phyloP scores from a whole-genome alignment of 148 eudicot genomes.

The Cornus suecica region DNA sequence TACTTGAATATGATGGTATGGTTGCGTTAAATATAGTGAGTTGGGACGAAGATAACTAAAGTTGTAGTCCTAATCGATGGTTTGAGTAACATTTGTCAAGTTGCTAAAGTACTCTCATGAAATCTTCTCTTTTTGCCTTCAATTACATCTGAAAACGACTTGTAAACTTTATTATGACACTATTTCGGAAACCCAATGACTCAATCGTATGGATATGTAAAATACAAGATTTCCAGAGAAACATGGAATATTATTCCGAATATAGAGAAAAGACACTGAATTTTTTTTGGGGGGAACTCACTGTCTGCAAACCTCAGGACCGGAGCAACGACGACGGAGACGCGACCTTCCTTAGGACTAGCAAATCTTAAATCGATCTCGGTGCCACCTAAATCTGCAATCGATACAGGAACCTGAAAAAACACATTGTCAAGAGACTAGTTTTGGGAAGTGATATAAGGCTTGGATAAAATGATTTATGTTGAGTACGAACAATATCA shows the following conservation, averaged over 20 bases:
- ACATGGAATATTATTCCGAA: not conserved
- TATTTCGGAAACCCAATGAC: too few species aligned
- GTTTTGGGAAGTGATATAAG: not conserved
- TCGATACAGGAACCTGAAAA: slow-evolving; percentile 84
- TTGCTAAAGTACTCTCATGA: too few species aligned
- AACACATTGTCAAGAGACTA: slow-evolving; percentile 7
- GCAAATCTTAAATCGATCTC: slow-evolving; percentile 92
- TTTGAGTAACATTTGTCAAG: not conserved
- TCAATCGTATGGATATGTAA: too few species aligned
- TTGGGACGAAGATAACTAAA: too few species aligned
- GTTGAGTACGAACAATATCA: not conserved
- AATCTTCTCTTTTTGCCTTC: too few species aligned
- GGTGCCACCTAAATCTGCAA: slow-evolving; percentile 94
- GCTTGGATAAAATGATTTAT: too few species aligned
- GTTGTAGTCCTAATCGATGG: not conserved
- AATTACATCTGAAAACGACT: too few species aligned
- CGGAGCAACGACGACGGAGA: slow-evolving; percentile 82
- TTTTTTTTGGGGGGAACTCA: slow-evolving; percentile 36
- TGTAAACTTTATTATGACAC: too few species aligned
- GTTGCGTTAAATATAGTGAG: too few species aligned
- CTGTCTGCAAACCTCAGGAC: slow-evolving; percentile 85
- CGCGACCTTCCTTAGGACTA: slow-evolving; percentile 69
- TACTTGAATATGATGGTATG: too few species aligned
- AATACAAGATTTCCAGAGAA: too few species aligned
- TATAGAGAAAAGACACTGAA: not conserved